Conservation (phyloP, 1,284 basidiomycete genomes). For the Schizophyllum commune region DNA sequence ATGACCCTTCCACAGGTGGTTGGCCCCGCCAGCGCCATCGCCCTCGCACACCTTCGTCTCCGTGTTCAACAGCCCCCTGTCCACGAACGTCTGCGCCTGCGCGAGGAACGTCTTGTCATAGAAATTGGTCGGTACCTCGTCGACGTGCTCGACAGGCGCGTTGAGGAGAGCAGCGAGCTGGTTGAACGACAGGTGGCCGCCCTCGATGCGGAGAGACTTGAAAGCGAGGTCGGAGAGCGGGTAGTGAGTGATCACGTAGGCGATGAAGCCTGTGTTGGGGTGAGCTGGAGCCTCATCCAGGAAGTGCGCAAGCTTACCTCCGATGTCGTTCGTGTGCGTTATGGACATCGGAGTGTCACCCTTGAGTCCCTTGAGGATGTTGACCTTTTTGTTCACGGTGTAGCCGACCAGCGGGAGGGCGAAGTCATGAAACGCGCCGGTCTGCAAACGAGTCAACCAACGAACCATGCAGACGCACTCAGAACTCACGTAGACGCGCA, state of each 20-base stretch:
- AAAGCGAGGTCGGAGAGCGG: conserved; percentile 17
- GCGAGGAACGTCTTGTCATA: neutral
- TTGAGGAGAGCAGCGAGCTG: conserved; percentile 15
- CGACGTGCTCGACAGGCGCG: conserved; percentile 11
- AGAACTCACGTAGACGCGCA: conserved; percentile 13
- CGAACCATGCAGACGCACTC: neutral
- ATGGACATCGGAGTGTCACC: conserved; percentile 14
- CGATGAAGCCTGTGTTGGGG: conserved; percentile 18
- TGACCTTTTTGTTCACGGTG: conserved; percentile 6
- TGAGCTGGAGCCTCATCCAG: neutral
- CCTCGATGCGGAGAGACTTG: conserved; percentile 20
- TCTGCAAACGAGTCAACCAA: conserved; percentile 7
- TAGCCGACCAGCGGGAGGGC: conserved; percentile 10
- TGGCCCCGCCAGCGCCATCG: neutral
- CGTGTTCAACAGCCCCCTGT: neutral
- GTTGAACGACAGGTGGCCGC: conserved; percentile 15
- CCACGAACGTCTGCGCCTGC: neutral
- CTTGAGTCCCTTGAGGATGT: conserved; percentile 14
- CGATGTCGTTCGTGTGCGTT: conserved; percentile 16
- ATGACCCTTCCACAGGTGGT: neutral
- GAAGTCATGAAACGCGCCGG: conserved; percentile 14
- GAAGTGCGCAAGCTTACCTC: conserved; percentile 8
- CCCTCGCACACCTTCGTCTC: neutral
- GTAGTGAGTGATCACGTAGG: conserved; percentile 20
- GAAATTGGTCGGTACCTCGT: conserved; percentile 5